phyloP scores from a whole-genome alignment of 2,329 filamentous ascomycete species.

The Arthrocladium fulminans region DNA sequence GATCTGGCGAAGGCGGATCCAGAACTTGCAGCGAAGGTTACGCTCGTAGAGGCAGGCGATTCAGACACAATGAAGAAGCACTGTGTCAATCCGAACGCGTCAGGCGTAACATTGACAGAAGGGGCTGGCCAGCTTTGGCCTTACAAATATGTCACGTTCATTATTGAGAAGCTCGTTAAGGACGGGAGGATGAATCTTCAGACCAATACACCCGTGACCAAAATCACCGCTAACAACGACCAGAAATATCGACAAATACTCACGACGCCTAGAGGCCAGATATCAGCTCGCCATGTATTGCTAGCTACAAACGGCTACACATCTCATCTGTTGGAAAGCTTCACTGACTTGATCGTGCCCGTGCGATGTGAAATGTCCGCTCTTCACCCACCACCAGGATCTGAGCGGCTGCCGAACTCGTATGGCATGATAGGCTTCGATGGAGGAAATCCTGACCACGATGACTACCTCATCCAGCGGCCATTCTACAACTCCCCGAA shows the following conservation, averaged over 20 bases:
- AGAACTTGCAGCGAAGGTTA: slow-evolving; percentile 13
- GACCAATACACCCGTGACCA: slow-evolving; percentile 25
- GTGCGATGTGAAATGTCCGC: slow-evolving; percentile 50
- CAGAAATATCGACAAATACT: slow-evolving; percentile 49
- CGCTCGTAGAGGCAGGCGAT: slow-evolving; percentile 7
- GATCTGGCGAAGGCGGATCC: slow-evolving; percentile 9
- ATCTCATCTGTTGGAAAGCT: slow-evolving; percentile 60
- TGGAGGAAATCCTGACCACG: slow-evolving; percentile 48
- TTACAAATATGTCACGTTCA: slow-evolving; percentile 69
- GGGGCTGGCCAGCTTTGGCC: slow-evolving; percentile 35
- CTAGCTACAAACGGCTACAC: slow-evolving; percentile 81
- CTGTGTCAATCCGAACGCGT: slow-evolving; percentile 13
- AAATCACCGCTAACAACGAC: slow-evolving; percentile 19
- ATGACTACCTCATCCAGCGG: slow-evolving; percentile 59
- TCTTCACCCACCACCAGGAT: slow-evolving; percentile 35
- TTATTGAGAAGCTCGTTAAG: slow-evolving; percentile 50
- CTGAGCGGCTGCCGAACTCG: slow-evolving; percentile 22
- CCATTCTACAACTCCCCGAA: slow-evolving; percentile 24
- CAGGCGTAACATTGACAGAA: slow-evolving; percentile 10
- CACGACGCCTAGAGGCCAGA: slow-evolving; percentile 62
- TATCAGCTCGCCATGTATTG: slow-evolving; percentile 56
- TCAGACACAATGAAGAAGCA: slow-evolving; percentile 7
- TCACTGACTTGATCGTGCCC: slow-evolving; percentile 65
- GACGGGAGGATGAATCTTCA: slow-evolving; percentile 25
- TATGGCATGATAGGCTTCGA: slow-evolving; percentile 40